Base-by-base conservation (phyloP, 352 stramenopile species). In the Thraustochytrium sp. region DNA sequence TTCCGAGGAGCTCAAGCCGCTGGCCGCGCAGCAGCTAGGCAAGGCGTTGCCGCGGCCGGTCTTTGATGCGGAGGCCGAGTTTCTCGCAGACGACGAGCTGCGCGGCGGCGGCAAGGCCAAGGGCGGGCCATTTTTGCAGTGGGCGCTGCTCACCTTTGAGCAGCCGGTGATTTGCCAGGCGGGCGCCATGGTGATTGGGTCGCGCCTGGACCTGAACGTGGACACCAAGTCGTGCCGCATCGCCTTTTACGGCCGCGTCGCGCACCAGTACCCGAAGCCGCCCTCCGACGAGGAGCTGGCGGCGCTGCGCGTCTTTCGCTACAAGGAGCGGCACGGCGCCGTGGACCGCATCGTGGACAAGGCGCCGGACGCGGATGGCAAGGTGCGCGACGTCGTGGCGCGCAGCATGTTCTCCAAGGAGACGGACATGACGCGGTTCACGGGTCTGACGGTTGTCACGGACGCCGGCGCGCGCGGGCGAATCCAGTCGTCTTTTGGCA, bases 401-500 rank as follows among this genome's bases (percentile, higher is more conserved):
- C 86, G 86, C 48, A 86, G 91, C 83, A 86, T 95, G 40, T 95
- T 95, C 83, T 90, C 90, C 74, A 94, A 93, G 82, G 90, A 93
- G 80, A 92, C 91, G 3, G 89, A 93, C 54, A 90, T 94, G 86
- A 89, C 87, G 37, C 73, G 87, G 42, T 95, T 95, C 87, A 85
- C 93, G 16, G 90, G 90, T 34, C 87, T 94, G 82, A 88, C 92
- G 54, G 64, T 95, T 11, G 65, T 89, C 55, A 91, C 89, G 0
- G 88, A 90, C 26, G 46, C 77, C 13, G 89, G 88, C 38, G 90
- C 92, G 46, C 78, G 91, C 46, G 90, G 90, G 29, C 88, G 83
- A n/a, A 87, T 95, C 34, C 87, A 90, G 53, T 89, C 85, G 23
- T 89, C 90, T 3, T 95, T 93, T 86, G 91, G 91, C 61, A 94